Base-by-base conservation (phyloP, 73 alveolate species). In the Strombidium stylifer region DNA sequence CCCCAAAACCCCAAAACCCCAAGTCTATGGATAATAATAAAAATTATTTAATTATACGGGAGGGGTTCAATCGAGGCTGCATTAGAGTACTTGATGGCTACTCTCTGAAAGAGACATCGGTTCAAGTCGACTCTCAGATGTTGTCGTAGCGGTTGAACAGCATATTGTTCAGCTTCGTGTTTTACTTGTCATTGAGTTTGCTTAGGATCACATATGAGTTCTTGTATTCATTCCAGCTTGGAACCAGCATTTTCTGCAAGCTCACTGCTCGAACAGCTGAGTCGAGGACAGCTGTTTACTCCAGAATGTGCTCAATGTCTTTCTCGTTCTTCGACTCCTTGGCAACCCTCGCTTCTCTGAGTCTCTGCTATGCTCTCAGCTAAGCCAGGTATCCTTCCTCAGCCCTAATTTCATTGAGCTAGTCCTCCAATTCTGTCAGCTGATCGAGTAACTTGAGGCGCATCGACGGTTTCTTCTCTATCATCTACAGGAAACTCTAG, bases 181-280 rank as follows among this genome's bases (percentile, higher is more conserved):
- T 45, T 30, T 64, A 26, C 25, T 46, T 14, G 2, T 24, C 2
- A 1, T 49, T 64, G 8, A 64, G 27, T 31, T 64, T 64, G 37
- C 78, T 64, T 65, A 64, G 41, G 2, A 64, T 64, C 15, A 64
- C 54, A 64, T 64, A 64, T 5, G 66, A 44, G 47, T 64, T 65
- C 24, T 51, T 64, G 16, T 64, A 44, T 40, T 64, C 78, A 32
- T 65, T 44, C 78, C 78, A 64, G 31, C 45, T 14, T 32, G 25
- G 25, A 30, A 53, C 45, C 8, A 64, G 55, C 5, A 64, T 55
- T 46, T 64, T 51, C 19, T 64, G 30, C 20, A 64, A 41, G 30
- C 45, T 64, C 1, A 65, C 78, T 7, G 78, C 78, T 28, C 65
- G 44, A 16, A 64, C 45, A 19, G 78, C 66, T 3, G 78, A 64